Evolutionary conservation across 2,329 filamentous ascomycete species (phyloP).

Genomic region (Lasiodiplodia citricola): DNA sequence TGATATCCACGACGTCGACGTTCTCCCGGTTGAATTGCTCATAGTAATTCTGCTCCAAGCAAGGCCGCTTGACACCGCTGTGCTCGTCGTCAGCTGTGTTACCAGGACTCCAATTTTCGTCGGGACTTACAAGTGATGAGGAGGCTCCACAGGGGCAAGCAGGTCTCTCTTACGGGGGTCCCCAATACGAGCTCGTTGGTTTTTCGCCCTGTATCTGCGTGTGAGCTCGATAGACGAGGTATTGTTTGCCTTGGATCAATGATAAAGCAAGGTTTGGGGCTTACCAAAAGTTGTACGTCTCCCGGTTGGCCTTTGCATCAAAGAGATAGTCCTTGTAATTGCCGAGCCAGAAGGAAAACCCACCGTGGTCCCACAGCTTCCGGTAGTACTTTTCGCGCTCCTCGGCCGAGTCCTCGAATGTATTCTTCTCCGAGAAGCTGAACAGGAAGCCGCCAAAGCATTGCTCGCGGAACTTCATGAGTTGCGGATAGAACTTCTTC

Average conservation of each 20-base stretch:
- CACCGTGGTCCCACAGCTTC: slow-evolving; percentile 47
- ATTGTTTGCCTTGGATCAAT: no score
- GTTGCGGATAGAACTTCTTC: slow-evolving; percentile 48
- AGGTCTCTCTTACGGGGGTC: slow-evolving; percentile 53
- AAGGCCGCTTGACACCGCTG: slow-evolving; percentile 51
- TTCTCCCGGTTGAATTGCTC: slow-evolving; percentile 51
- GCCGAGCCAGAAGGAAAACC: slow-evolving; percentile 50
- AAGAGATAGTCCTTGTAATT: slow-evolving; percentile 49
- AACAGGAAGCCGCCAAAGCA: slow-evolving; percentile 66
- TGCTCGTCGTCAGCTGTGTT: not conserved
- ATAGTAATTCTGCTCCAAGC: slow-evolving; percentile 54
- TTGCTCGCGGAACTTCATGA: slow-evolving; percentile 60
- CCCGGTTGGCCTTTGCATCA: slow-evolving; percentile 48
- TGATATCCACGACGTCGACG: slow-evolving; percentile 52
- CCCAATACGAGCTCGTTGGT: slow-evolving; percentile 48
- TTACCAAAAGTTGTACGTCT: slow-evolving; percentile 53
- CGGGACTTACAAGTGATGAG: slow-evolving; percentile 44
- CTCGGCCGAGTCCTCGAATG: slow-evolving; percentile 53
- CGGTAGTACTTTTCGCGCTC: slow-evolving; percentile 52
- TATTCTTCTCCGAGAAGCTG: slow-evolving; percentile 59
- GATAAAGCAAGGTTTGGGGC: not conserved
- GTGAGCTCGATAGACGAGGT: not conserved
- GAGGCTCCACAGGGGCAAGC: slow-evolving; percentile 50
- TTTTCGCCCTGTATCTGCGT: slow-evolving; percentile 42
- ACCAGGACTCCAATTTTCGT: no score